Evolutionary conservation across 805 yeast genomes (phyloP), one percentile per base, ranked within the genome.

Genomic region (Jamesozyma hellenica): DNA sequence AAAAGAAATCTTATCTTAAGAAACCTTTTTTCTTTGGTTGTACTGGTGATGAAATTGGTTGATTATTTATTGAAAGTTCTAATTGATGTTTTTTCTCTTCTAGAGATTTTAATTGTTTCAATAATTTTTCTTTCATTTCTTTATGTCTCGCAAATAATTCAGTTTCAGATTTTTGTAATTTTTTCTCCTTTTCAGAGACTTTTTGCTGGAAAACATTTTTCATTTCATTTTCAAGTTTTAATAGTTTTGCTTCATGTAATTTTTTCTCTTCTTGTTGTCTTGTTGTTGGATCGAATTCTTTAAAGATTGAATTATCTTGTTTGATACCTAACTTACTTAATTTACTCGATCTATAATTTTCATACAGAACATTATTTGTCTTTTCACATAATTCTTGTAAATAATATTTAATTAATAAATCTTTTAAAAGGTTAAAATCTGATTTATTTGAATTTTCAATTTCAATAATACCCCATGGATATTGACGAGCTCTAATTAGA

Each of bases 381-480:
- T 77, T 70, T 63, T 92, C 97, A 56, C 87, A 80, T 55, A 90
- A 75, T 62, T 92, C 98, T 67, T 90, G 96, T 72, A 92, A 71
- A 65, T 82, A 88, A 63, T 82, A 84, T 68, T 94, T 81, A 45
- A 92, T 73, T 58, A 90, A 72, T 60, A 92, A 71, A 61, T 87
- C 94, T 53, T 96, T 82, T 61, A 90, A 74, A 62, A 78, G 79
- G 49, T 82, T 78, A 61, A 90, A 92, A 65, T 90, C 98, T 61
- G 87, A 82, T 61, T 92, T 96, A 42, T 78, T 77, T 66, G 85
- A 92, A 61, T 92, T 90, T 61, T 87, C 96, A 51, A 92, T 88
- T 65, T 92, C 96, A 53, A 92, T 82, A 17, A 82, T 71, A 50
- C 97, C 97, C 98, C 98, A 92, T 45, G 97, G 96, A 61, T 90